Evolutionary conservation across 2,329 filamentous ascomycete species (phyloP).

Genomic region (Phialocephala sp.): DNA sequence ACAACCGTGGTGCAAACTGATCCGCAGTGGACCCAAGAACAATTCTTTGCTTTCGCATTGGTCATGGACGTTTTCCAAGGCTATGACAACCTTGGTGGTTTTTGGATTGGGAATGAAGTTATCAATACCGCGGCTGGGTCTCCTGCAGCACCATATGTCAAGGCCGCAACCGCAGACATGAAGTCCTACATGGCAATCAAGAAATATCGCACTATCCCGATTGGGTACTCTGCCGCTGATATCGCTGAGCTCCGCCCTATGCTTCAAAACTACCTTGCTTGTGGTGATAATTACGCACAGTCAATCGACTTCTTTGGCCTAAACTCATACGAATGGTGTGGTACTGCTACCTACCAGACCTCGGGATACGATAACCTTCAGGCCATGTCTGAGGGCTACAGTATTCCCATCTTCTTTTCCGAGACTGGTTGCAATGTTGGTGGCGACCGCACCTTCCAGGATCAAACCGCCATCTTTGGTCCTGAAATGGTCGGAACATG

Average conservation of each 20-base stretch:
- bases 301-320: conserved; percentile 68
- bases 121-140: conserved; percentile 65
- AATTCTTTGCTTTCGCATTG: conserved; percentile 68
- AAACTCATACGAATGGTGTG: conserved; percentile 71
- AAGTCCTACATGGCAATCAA: conserved; percentile 53
- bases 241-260: conserved; percentile 71
- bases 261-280: conserved; percentile 76
- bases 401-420: conserved; percentile 82
- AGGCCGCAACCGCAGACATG: conserved; percentile 59
- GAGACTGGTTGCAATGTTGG: conserved; percentile 82
- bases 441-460: conserved; percentile 65
- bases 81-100: conserved; percentile 75
- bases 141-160: conserved; percentile 58
- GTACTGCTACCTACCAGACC: conserved; percentile 58
- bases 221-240: conserved; percentile 68
- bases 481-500: conserved; percentile 70
- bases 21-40: conserved; percentile 74
- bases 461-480: conserved; percentile 80
- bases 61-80: conserved; percentile 71
- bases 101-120: conserved; percentile 90
- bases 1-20: conserved; percentile 67
- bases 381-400: conserved; percentile 67
- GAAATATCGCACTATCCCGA: conserved; percentile 55
- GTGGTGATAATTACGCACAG: conserved; percentile 66
- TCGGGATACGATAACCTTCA: conserved; percentile 74